Conservation (phyloP, 2,329 filamentous ascomycete species). For the Fusarium keratoplasticum region DNA sequence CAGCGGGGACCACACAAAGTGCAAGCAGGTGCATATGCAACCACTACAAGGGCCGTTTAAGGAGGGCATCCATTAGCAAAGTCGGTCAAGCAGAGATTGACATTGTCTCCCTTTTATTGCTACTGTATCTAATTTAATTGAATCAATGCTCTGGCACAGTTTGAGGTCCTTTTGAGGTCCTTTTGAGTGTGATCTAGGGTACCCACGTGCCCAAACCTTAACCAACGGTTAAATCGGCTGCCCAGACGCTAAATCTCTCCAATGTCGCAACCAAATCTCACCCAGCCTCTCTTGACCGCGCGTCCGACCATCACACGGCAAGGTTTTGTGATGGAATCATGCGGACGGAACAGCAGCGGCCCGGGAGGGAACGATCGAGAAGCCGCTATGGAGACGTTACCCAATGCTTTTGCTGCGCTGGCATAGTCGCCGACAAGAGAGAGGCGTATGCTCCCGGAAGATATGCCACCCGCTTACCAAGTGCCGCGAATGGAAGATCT, state of each 20-base stretch:
- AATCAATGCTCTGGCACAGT: neutral
- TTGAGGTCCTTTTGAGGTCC: neutral
- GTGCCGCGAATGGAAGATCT: neutral
- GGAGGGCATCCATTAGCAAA: neutral
- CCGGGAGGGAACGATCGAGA: neutral
- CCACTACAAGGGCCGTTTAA: neutral
- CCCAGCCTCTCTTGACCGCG: slow-evolving; percentile 31
- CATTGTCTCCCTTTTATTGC: neutral
- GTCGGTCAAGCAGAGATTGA: neutral
- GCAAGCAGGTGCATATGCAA: neutral
- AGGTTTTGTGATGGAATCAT: neutral
- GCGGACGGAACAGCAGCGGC: neutral
- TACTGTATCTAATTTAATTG: neutral
- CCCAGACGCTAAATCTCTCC: neutral
- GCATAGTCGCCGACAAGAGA: slow-evolving; percentile 2
- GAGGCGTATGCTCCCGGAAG: slow-evolving; percentile 12
- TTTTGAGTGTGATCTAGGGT: neutral
- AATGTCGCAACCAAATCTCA: slow-evolving; percentile 20
- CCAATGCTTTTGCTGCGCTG: neutral
- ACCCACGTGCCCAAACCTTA: slow-evolving; percentile 7
- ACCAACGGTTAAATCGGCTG: neutral
- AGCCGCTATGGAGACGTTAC: neutral
- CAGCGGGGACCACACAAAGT: neutral
- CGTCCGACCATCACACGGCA: slow-evolving; percentile 16
- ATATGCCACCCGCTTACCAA: slow-evolving; percentile 9